Evolutionary conservation across 495 filamentous ascomycete genomes (phyloP).

Genomic region (Glarea lozoyensis): DNA sequence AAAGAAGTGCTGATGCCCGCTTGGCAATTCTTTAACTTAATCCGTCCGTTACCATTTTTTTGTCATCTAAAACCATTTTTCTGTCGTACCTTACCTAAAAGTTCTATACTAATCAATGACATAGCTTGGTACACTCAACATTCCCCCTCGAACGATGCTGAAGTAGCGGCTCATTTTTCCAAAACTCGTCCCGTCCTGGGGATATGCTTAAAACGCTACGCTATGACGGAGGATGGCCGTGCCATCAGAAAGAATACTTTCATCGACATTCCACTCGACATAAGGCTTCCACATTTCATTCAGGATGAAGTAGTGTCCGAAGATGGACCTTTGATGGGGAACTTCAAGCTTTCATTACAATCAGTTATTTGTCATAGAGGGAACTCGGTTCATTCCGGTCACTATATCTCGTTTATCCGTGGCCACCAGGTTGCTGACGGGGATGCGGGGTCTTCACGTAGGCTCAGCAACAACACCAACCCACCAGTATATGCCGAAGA

Average conservation of each 20-base stretch:
- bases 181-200: constrained; percentile 74
- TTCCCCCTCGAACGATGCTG: constrained; percentile 57
- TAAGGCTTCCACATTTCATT: constrained; percentile 84
- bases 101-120: constrained; percentile 29
- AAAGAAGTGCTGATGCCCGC: constrained; percentile 84
- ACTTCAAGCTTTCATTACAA: constrained; percentile 85
- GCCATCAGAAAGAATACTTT: constrained; percentile 64
- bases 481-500: constrained; percentile 47
- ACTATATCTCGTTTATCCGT: constrained; percentile 79
- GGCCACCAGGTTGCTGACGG: constrained; percentile 46
- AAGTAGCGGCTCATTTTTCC: constrained; percentile 65
- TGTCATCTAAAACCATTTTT: constrained; percentile 24
- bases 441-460: constrained; percentile 40
- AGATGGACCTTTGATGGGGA: constrained; percentile 55
- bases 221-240: constrained; percentile 57
- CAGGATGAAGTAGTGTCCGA: constrained; percentile 52
- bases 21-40: constrained; percentile 93
- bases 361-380: constrained; percentile 88
- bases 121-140: constrained; percentile 58
- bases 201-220: constrained; percentile 87
- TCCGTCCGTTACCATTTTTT: constrained; percentile 40
- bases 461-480: constrained; percentile 38
- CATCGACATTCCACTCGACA: constrained; percentile 87
- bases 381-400: constrained; percentile 78
- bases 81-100: constrained; percentile 22